phyloP scores from a whole-genome alignment of 345 rosid species.

The Euphorbia lathyris region DNA sequence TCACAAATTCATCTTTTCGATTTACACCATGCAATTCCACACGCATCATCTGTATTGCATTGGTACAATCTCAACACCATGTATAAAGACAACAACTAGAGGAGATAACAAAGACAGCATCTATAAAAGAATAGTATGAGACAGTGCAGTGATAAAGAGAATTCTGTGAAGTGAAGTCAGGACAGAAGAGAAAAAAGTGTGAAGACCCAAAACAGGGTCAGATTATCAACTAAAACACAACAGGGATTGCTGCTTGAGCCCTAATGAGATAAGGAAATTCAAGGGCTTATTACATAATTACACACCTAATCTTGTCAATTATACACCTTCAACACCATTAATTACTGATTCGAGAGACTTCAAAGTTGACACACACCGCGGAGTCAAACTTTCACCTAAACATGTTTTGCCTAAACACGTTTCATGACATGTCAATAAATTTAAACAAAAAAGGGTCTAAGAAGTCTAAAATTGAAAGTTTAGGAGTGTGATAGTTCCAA shows the following conservation, averaged over 20 bases:
- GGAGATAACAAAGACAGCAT: neutral
- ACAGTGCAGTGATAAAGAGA: neutral
- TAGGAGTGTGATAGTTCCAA: no score
- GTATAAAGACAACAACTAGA: neutral
- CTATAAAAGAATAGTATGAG: neutral
- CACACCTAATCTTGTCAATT: no score
- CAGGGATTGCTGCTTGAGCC: neutral
- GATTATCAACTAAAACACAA: neutral
- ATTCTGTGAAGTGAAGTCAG: neutral
- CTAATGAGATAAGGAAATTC: no score
- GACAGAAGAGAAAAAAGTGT: neutral
- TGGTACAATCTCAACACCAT: slow-evolving; percentile 14
- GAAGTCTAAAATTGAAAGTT: no score
- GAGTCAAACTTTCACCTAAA: no score
- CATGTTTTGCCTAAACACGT: no score
- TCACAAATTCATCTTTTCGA: slow-evolving; percentile 64
- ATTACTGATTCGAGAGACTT: no score
- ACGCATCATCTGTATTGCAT: slow-evolving; percentile 50
- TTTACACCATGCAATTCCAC: slow-evolving; percentile 61
- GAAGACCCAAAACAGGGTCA: neutral
- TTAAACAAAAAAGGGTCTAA: no score
- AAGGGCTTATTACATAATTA: no score
- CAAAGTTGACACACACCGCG: no score
- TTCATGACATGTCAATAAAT: no score
- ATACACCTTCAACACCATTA: no score